Base-by-base conservation (phyloP, 768 basidiomycete species). In the Tylopilus intermedius region DNA sequence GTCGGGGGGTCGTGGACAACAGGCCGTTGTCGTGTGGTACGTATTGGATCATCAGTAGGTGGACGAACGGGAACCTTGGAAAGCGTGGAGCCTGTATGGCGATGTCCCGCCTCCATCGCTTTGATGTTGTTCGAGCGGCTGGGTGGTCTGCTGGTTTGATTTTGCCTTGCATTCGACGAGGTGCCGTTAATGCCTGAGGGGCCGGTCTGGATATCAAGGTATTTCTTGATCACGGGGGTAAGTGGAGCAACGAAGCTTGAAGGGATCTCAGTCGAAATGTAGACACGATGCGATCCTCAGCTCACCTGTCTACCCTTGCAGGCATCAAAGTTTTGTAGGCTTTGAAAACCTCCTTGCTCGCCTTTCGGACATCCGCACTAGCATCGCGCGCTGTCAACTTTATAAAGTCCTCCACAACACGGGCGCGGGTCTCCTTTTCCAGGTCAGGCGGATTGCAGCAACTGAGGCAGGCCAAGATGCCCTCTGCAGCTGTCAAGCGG, bases 401-500 rank as follows among this genome's bases (percentile, higher is more conserved):
- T 58, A 94, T 88, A 44, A 88, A 77, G 10, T 67, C 73, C 66
- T 94, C 91, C 26, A 94, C 73, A 38, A 86, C 81, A 42, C 73
- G 74, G 0, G 81, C 83, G 14, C 85, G 73, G 0, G 71, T 54
- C 44, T 89, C 86, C 65, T 79, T 86, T 67, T 88, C 87, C 29
- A 90, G 66, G 58, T 90, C 87, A 0, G 87, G 86, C 8, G 88
- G 89, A 67, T 88, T 89, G 65, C 83, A 84, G 59, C 79, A 83
- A 54, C 87, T 87, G 48, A 92, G 71, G 56, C 83, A 86, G 14
- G 76, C 74, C 45, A 90, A 63, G 0, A 83, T 74, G 29, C 80
- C 75, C 66, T 91, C 88, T 3, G 81, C 79, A n/a, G 81, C 79
- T 15, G 78, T 76, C 5, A 87, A 62, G 48, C 91, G 78, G 27